Evolutionary conservation across 306 rosid genomes (phyloP).

Genomic region (Corylus heterophylla): DNA sequence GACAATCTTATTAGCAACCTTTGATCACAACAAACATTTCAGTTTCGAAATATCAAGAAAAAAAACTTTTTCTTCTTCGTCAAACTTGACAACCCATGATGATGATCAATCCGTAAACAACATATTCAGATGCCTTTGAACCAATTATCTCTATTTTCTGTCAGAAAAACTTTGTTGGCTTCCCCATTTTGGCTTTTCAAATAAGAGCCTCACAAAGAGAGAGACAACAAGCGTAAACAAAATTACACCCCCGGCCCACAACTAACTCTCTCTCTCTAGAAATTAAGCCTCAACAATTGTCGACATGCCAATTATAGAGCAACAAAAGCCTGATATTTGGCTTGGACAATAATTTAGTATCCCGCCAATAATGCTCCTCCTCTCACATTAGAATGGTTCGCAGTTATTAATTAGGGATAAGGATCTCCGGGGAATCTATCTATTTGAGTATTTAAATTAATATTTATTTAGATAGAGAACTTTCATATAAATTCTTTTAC

Average conservation of each 20-base stretch:
- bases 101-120: background rate
- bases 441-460: too few relatives aligned
- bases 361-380: background rate
- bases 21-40: background rate
- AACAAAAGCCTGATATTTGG: background rate
- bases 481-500: too few relatives aligned
- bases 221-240: background rate
- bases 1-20: background rate
- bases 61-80: background rate
- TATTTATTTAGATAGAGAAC: too few relatives aligned
- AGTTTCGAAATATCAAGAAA: background rate
- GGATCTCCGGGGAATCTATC: too few relatives aligned
- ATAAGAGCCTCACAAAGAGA: conserved; percentile 23
- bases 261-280: background rate
- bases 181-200: conserved; percentile 18
- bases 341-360: background rate
- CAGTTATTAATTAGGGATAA: too few relatives aligned
- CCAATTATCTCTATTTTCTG: background rate
- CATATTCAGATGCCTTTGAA: background rate
- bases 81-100: background rate
- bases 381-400: background rate
- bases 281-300: background rate
- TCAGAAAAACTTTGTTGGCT: background rate
- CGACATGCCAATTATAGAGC: background rate
- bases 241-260: background rate